These are phyloP conservation scores for Gossypium australe DNA, from an alignment of 345 rosid species.

Conservation along the genomic window DNA sequence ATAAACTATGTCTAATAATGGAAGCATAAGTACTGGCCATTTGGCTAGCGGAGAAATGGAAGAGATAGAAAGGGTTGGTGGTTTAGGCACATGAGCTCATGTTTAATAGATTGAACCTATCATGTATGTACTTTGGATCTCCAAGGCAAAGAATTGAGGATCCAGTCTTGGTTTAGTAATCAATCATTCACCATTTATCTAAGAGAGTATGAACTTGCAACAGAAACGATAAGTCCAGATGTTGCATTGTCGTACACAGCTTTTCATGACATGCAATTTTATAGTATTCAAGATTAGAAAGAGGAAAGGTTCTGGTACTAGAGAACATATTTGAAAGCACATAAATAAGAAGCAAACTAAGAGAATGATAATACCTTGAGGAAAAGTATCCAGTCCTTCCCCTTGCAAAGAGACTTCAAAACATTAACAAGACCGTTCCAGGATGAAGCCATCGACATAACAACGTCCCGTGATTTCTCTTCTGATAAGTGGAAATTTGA, in stretches of 20 bases:
- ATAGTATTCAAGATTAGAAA: neutral
- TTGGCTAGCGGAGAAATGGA: neutral
- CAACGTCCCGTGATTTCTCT: slow-evolving; percentile 44
- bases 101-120: neutral
- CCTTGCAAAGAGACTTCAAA: slow-evolving; percentile 63
- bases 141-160: neutral
- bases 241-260: neutral
- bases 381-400: slow-evolving; percentile 72
- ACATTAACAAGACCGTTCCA: slow-evolving; percentile 56
- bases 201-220: too few species aligned
- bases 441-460: slow-evolving; percentile 50
- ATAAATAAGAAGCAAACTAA: neutral
- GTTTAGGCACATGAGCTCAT: neutral
- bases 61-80: neutral
- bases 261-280: neutral
- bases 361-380: slow-evolving; percentile 47
- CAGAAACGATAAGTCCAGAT: too few species aligned
- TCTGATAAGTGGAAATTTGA: slow-evolving; percentile 61
- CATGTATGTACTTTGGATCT: neutral
- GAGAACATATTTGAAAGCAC: slow-evolving; percentile 1
- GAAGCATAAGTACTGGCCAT: neutral
- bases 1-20: neutral
- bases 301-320: neutral
- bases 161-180: neutral
- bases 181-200: too few species aligned